Conservation (phyloP, 2,329 filamentous ascomycete species). For the Berkeleyomyces basicola region DNA sequence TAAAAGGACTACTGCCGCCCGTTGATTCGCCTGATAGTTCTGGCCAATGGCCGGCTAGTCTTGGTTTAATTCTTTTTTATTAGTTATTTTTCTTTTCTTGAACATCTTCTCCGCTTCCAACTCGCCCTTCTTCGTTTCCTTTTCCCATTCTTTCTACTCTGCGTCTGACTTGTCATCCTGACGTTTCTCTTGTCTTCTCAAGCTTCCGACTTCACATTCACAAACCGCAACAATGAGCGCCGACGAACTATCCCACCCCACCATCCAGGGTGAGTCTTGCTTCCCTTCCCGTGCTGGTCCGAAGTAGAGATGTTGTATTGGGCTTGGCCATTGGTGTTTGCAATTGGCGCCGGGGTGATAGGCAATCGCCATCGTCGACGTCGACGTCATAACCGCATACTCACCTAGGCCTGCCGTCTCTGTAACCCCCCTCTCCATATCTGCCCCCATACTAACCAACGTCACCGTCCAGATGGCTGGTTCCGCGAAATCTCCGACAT, state of each 20-base stretch:
- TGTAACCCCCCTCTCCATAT: background rate
- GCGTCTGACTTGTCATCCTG: background rate
- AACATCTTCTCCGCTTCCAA: background rate
- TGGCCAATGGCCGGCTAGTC: background rate
- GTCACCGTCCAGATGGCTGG: conserved; percentile 67
- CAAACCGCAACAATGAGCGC: conserved; percentile 26
- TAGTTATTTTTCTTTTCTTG: conserved; percentile 2
- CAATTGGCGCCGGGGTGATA: background rate
- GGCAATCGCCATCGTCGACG: background rate
- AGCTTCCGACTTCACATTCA: background rate
- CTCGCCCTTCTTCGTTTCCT: background rate
- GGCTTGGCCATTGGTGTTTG: background rate
- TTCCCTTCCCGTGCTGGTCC: background rate
- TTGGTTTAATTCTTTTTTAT: background rate
- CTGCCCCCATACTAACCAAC: background rate
- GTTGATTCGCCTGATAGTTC: background rate
- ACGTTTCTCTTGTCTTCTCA: background rate
- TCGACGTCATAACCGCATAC: background rate
- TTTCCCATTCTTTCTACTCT: background rate
- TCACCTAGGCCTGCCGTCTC: background rate
- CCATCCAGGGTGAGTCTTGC: conserved; percentile 37
- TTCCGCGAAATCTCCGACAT: conserved; percentile 98
- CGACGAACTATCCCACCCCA: conserved; percentile 36
- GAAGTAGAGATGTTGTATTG: background rate
- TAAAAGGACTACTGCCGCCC: background rate